These are phyloP conservation scores for Coemansia sp. DNA, from an alignment of 192 early-diverging fungal genomes.

Conservation along the genomic window DNA sequence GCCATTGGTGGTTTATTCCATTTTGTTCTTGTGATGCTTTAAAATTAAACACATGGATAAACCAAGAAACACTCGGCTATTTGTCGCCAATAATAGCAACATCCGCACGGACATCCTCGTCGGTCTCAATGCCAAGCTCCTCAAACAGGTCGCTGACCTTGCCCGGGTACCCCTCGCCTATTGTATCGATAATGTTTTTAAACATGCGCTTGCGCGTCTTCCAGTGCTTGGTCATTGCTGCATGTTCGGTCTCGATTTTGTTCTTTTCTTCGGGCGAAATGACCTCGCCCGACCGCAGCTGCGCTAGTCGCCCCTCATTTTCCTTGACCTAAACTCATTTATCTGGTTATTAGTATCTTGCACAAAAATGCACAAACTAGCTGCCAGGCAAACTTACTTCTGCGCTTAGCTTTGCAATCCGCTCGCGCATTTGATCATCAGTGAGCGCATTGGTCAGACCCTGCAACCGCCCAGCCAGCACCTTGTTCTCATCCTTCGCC, in stretches of 20 bases:
- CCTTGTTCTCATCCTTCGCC: conserved; percentile 37
- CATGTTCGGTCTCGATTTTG: conserved; percentile 33
- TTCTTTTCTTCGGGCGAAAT: conserved; percentile 45
- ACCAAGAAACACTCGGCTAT: background rate
- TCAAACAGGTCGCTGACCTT: conserved; percentile 58
- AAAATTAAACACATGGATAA: too few relatives aligned
- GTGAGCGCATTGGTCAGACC: conserved; percentile 34
- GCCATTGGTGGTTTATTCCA: too few relatives aligned
- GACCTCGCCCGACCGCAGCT: conserved; percentile 45
- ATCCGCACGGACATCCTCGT: conserved; percentile 52
- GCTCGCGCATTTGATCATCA: conserved; percentile 48
- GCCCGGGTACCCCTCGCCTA: conserved; percentile 56
- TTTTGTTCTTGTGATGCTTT: too few relatives aligned
- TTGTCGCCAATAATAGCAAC: conserved; percentile 22
- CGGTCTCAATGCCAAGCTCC: conserved; percentile 62
- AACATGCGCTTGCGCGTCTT: conserved; percentile 59
- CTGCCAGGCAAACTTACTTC: conserved; percentile 17
- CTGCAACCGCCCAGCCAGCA: conserved; percentile 20
- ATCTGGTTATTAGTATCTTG: too few relatives aligned
- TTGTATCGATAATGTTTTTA: conserved; percentile 54
- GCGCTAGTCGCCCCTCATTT: conserved; percentile 33
- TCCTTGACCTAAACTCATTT: conserved; percentile 15
- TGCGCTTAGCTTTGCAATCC: conserved; percentile 28
- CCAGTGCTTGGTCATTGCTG: conserved; percentile 57
- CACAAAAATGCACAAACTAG: background rate